Evolutionary conservation across 1,284 basidiomycete genomes (phyloP), one percentile per base, ranked within the genome.

Genomic region (Meripilus lineatus): DNA sequence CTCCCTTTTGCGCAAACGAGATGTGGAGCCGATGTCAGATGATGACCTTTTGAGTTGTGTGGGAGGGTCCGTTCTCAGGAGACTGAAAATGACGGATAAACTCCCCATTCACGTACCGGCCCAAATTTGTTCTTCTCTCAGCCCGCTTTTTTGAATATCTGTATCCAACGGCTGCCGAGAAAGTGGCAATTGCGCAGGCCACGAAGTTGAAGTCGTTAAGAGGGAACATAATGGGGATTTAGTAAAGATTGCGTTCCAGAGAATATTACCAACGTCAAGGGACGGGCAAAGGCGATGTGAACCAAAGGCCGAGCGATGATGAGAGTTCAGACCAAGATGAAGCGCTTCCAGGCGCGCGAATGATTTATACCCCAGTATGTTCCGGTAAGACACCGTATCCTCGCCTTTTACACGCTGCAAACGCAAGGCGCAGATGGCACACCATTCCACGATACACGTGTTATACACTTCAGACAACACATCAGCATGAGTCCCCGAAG

Each of bases 81-180:
- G n/a, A n/a, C n/a, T n/a, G n/a, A n/a, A n/a, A n/a, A n/a, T n/a
- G n/a, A n/a, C n/a, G n/a, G n/a, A n/a, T n/a, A n/a, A n/a, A n/a
- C n/a, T n/a, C n/a, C n/a, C n/a, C n/a, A 13, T 8, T 36, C 15
- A 44, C 57, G 45, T 40, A 55, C 55, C 56, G 33, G 38, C 25
- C 38, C 21, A 20, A 46, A 32, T 41, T 43, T 11, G 44, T 38
- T 37, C 32, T 42, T 24, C 47, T 49, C 34, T 47, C 47, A 32
- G 51, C 49, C 18, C 46, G 48, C 38, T 52, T 42, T 37, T 48
- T 50, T 25, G 58, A 51, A 42, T 57, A 51, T 36, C 51, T 50
- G 47, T 61, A 61, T 23, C 58, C 60, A 21, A 59, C 55, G 18
- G 58, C 58, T 17, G 58, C 58, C 18, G 60, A 58, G 39, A 61